phyloP scores from a whole-genome alignment of 768 basidiomycete genomes.

The Suillus weaverae region DNA sequence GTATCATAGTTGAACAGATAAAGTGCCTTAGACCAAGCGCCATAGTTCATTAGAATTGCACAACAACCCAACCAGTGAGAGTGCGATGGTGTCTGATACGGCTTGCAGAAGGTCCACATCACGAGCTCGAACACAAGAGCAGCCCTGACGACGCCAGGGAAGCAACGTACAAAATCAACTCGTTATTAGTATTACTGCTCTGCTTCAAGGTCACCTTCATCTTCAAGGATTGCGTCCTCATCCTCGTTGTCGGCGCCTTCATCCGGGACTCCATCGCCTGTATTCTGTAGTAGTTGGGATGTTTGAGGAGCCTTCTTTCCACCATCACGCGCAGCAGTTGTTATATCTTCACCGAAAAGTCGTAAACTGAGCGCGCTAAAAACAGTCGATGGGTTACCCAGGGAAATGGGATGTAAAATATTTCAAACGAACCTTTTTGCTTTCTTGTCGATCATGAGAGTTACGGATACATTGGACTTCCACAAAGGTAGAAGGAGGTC shows the following conservation, averaged over 20 bases:
- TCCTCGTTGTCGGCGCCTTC: slow-evolving; percentile 5
- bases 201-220: slow-evolving; percentile 7
- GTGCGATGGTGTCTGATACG: neutral
- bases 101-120: neutral
- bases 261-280: neutral
- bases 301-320: slow-evolving; percentile 24
- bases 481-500: slow-evolving; percentile 91
- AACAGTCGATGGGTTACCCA: slow-evolving; percentile 4
- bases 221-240: slow-evolving; percentile 9
- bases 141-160: neutral
- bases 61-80: too few relatives aligned
- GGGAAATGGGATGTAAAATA: neutral
- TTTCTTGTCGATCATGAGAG: slow-evolving; percentile 95
- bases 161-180: neutral
- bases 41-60: too few relatives aligned
- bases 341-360: slow-evolving; percentile 80
- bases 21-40: too few relatives aligned
- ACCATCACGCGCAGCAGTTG: slow-evolving; percentile 45
- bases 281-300: neutral
- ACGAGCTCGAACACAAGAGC: neutral
- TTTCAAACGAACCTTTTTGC: slow-evolving; percentile 76
- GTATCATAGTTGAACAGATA: too few relatives aligned
- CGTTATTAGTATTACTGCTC: slow-evolving; percentile 13
- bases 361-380: slow-evolving; percentile 82
- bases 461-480: slow-evolving; percentile 87